Evolutionary conservation across 345 rosid genomes (phyloP), one percentile per base, ranked within the genome.

Genomic region (Syzygium grande): DNA sequence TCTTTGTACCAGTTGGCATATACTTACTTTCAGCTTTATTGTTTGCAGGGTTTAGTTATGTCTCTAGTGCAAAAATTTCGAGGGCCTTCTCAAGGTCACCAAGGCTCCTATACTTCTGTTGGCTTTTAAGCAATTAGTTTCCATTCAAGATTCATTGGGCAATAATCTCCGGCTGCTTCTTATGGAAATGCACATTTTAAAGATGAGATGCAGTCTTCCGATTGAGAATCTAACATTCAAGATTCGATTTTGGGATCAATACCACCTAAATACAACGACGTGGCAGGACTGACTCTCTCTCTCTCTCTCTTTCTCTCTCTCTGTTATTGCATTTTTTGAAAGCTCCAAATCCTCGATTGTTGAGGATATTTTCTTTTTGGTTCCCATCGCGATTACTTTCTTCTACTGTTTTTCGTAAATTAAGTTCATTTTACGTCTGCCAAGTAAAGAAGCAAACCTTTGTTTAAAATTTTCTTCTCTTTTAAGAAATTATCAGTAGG

Each of bases 61-160:
- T 94, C 95, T 84, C 86, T 96, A 86, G 86, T 94, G 43, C 90
- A 90, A 86, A 96, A 88, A 92, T 89, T 93, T 53, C 87, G 91
- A 86, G 98, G 99, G 59, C 92, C 95, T 58, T 92, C 97, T 68
- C 92, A 88, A 90, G 91, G 93, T 88, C 88, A 95, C 21, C 89
- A 93, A 85, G 87, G 90, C 89, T 93, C 98, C 54, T 96, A 96
- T 91, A 93, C 97, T 90, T 93, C 91, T 11, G 96, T 94, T 77
- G 91, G 95, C 90, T 95, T 96, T 91, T 95, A 90, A 94, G 86
- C 90, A 86, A 85, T 79, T 87, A 80, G 51, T 52, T 73, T 91
- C 52, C 30, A 38, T 84, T 29, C 51, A 68, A 79, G 49, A 63
- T 87, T 79, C 63, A 84, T 4, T 27, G 63, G 51, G 87, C 43